A percentile compares a stretch with the other conserved stretches of the same genome.
phyloP scores from a whole-genome alignment of 2,329 filamentous ascomycete species.

The Thielaviopsis cerberus region DNA sequence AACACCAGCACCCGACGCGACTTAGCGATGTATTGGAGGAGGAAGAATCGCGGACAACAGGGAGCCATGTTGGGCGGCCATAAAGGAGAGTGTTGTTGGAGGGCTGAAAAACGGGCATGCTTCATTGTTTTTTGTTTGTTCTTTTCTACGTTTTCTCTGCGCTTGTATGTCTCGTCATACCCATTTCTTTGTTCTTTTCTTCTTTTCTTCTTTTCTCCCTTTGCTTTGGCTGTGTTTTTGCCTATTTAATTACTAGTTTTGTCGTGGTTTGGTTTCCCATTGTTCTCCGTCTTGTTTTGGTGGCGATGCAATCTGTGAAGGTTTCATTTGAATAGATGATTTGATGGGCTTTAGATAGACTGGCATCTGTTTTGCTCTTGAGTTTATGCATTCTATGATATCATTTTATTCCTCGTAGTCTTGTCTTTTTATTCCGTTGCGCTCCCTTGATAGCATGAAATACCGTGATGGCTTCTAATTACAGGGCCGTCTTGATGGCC shows the following conservation, averaged over 20 bases:
- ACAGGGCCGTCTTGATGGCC: conserved; percentile 10
- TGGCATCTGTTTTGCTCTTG: background rate
- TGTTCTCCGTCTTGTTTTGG: background rate
- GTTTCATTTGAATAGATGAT: background rate
- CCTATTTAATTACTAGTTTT: background rate
- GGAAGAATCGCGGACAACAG: conserved; percentile 62
- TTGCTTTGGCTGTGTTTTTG: no score
- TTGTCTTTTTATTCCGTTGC: background rate
- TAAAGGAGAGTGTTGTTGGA: background rate
- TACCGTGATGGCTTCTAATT: background rate
- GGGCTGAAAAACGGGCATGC: background rate
- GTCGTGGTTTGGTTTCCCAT: background rate
- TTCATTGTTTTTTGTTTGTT: background rate
- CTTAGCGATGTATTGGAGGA: conserved; percentile 78
- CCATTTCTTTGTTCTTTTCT: background rate
- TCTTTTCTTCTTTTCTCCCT: background rate
- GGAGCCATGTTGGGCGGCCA: conserved; percentile 38
- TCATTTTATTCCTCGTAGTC: background rate
- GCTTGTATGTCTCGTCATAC: background rate
- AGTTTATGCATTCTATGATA: background rate
- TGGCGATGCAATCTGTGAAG: background rate
- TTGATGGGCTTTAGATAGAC: background rate
- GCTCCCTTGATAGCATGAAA: background rate
- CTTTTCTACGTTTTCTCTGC: background rate
- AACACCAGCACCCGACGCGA: conserved; percentile 73